These are phyloP conservation scores for Penicillium expansum DNA, from an alignment of 2,329 filamentous ascomycete genomes.

Conservation along the genomic window DNA sequence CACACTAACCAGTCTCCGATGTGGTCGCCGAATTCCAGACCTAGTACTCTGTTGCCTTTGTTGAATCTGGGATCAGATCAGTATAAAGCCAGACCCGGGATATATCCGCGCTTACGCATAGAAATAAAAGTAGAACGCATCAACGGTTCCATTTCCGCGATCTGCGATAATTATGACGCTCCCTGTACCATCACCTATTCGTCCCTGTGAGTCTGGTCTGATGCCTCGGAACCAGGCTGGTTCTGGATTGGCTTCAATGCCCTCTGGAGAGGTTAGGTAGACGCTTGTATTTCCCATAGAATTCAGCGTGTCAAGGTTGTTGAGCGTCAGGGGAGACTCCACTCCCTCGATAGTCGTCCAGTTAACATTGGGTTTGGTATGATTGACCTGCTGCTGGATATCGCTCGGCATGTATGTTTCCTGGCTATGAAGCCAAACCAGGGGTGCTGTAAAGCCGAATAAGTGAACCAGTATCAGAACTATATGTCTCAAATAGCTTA, in stretches of 20 bases:
- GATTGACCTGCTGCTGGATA: conserved; percentile 46
- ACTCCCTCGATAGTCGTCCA: conserved; percentile 39
- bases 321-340: conserved; percentile 44
- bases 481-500: conserved; percentile 17
- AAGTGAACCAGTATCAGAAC: neutral
- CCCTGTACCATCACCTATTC: conserved; percentile 51
- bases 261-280: conserved; percentile 50
- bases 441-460: conserved; percentile 42
- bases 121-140: conserved; percentile 65
- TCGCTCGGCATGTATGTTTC: conserved; percentile 53
- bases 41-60: conserved; percentile 52
- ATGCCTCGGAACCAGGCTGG: conserved; percentile 54
- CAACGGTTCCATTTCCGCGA: conserved; percentile 52
- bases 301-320: conserved; percentile 52
- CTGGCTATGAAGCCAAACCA: conserved; percentile 51
- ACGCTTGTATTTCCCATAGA: conserved; percentile 45
- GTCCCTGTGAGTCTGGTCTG: conserved; percentile 51
- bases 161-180: conserved; percentile 58
- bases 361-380: conserved; percentile 49
- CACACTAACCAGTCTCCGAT: conserved; percentile 59
- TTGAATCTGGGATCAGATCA: conserved; percentile 43
- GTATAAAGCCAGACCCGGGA: neutral
- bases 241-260: conserved; percentile 43
- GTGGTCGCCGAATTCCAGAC: conserved; percentile 56
- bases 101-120: conserved; percentile 45